Evolutionary conservation across 768 basidiomycete species (phyloP), one percentile per base, ranked within the genome.

Genomic region (Galerina marginata): DNA sequence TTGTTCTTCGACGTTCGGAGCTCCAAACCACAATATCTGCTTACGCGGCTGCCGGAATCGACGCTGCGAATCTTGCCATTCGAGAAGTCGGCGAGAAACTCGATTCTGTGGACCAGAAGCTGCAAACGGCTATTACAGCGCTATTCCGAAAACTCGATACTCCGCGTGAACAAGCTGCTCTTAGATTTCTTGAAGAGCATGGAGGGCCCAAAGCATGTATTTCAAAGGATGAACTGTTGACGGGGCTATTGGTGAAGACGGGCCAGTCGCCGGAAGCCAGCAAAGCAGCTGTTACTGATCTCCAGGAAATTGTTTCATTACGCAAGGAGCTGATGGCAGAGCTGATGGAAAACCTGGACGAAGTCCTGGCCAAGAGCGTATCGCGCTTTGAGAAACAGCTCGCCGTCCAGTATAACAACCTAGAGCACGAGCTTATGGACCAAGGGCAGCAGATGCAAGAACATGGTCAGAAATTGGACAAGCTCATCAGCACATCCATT

Each of bases 111-210:
- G 65, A 75, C 26, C 40, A 52, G 14, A 69, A 71, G 50, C 54
- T 77, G 23, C 63, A 72, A 45, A 55, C 54, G 39, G 45, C 73
- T 5, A 46, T 69, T 5, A 15, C 39, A 0, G 63, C 26, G 1
- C 29, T 78, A 23, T 75, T 81, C 60, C 67, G 69, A 23, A 69
- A 69, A 39, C 67, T 77, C 11, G 72, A 77, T 40, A 69, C 75
- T 0, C 70, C 74, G 4, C 69, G 72, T n/a, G 76, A 79, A 55
- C 67, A 65, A 52, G 75, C 77, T n/a, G 56, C 75, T 2, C 52
- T 64, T 10, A 65, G 64, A 11, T 73, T 78, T 48, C 69, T 80
- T 12, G 66, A 72, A 36, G 64, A 69, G 9, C 71, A 75, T 25
- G 77, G 77, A 14, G 77, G 77, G 2, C 60, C 68, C 0, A 63